phyloP scores from a whole-genome alignment of 2,329 filamentous ascomycete species.

The Beauveria sp. region DNA sequence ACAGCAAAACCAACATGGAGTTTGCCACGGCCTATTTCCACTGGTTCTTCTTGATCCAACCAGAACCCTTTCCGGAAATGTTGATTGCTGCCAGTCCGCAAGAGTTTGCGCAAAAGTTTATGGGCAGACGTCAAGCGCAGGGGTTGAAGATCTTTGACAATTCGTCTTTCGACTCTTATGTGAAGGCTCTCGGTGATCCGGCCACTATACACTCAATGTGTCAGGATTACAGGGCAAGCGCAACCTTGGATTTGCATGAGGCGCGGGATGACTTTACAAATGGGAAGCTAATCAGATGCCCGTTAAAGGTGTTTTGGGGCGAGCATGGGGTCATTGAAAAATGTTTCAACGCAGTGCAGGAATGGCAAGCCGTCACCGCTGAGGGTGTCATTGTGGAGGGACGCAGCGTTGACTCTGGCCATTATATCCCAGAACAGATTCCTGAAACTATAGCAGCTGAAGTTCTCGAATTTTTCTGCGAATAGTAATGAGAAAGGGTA shows the following conservation, averaged over 20 bases:
- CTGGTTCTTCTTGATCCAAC: constrained; percentile 52
- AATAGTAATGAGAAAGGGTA: constrained; percentile 19
- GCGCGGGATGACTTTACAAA: constrained; percentile 35
- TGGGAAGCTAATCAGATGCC: constrained; percentile 36
- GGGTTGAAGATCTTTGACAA: constrained; percentile 28
- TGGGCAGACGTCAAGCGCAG: constrained; percentile 24
- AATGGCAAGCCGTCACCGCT: constrained; percentile 42
- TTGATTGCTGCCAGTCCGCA: constrained; percentile 32
- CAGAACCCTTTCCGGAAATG: constrained; percentile 41
- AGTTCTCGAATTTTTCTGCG: constrained; percentile 30
- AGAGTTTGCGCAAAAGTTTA: constrained; percentile 34
- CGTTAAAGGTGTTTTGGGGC: constrained; percentile 44
- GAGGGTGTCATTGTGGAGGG: constrained; percentile 30
- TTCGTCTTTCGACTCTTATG: constrained; percentile 33
- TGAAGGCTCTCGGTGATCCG: constrained; percentile 31
- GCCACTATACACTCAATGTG: constrained; percentile 40
- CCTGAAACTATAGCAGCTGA: constrained; percentile 37
- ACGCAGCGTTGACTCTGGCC: constrained; percentile 36
- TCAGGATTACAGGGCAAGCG: constrained; percentile 48
- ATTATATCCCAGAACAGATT: constrained; percentile 44
- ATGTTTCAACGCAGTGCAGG: constrained; percentile 38
- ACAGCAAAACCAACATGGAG: constrained; percentile 30
- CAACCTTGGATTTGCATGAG: constrained; percentile 44
- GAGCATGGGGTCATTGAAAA: constrained; percentile 39
- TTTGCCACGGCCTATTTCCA: constrained; percentile 48